These are phyloP conservation scores for Periconia sp. DNA, from an alignment of 2,329 filamentous ascomycete genomes.

Conservation along the genomic window DNA sequence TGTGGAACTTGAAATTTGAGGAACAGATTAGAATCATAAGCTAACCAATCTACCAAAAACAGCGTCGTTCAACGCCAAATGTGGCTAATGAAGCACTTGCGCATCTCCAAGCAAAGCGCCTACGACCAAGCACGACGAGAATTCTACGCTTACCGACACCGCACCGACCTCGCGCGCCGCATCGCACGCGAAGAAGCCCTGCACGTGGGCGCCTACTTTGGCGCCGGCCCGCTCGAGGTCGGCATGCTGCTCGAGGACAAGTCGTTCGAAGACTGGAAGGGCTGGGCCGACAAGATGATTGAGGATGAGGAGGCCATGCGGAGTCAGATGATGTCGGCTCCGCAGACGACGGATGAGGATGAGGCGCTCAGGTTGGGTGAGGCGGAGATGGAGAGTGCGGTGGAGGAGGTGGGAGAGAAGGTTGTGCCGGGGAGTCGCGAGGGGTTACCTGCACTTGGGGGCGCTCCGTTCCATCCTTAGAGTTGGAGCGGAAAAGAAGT, in stretches of 20 bases:
- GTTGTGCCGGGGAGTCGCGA: conserved; percentile 31
- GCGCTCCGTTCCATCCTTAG: no score
- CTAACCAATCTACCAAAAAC: not conserved
- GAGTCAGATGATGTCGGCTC: conserved; percentile 44
- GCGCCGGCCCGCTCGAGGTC: conserved; percentile 72
- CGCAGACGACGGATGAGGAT: conserved; percentile 21
- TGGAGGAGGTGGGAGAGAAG: conserved; percentile 39
- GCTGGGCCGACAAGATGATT: conserved; percentile 66
- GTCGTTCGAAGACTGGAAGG: conserved; percentile 81
- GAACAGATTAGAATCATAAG: not conserved
- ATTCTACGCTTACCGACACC: conserved; percentile 82
- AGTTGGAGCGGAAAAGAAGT: no score
- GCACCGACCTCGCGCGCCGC: conserved; percentile 78
- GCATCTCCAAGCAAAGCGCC: conserved; percentile 65
- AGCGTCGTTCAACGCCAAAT: conserved; percentile 93
- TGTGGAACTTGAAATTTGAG: no score
- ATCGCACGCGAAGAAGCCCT: conserved; percentile 86
- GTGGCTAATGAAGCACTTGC: conserved; percentile 67
- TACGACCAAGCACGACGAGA: conserved; percentile 88
- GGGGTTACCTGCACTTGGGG: conserved; percentile 33
- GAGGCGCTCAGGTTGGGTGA: conserved; percentile 17
- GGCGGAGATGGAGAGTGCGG: conserved; percentile 29
- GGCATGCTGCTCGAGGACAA: conserved; percentile 81
- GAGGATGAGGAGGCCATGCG: conserved; percentile 51
- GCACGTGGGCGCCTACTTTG: conserved; percentile 85